Base-by-base conservation (phyloP, 176 grass and related monocot species). In the Ensete glaucum region DNA sequence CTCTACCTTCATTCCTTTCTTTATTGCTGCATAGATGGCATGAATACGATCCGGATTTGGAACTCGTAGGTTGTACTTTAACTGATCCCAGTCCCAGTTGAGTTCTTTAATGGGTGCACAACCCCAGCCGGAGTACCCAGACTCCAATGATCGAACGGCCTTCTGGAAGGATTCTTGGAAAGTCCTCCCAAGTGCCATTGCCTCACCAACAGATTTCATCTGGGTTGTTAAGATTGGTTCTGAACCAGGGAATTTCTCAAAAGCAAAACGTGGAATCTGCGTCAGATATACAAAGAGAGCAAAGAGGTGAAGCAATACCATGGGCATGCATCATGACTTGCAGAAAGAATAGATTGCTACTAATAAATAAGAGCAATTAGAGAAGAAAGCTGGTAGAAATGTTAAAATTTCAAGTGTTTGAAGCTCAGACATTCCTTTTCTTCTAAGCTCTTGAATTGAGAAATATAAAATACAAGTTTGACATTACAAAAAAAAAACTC, bases 261-360 rank as follows among this genome's bases (percentile, higher is more conserved):
- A 99, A n/a, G 95, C 88, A 91, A 99, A 99, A 53, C 91, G 86
- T 65, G 95, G 95, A 80, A 99, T 99, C 95, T 99, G 84, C 88
- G 87, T 71, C 48, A 29, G 53, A 80, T 72, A 80, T 65, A 74
- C 48, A 89, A 74, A 62, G 63, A 56, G 48, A 22, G 56, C 6
- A 1, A 17, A 25, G 51, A 64, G 11, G 34, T 43, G 34, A 50
- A 64, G 56, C 5, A 51, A 27, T 16, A 66, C 27, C 51, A 3
- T 56, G 57, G 25, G 9, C 23, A 16, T 43, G 52, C 3, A 22
- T 53, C 20, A 53, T 9, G 27, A 54, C 67, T 43, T 73, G n/a
- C 19, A 21, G 16, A 53, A 24, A 54, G 69, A 53, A 23, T 16
- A 72, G n/a, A 9, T 15, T 22, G 8, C n/a, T 24, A 22, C 20